Base-by-base conservation (phyloP, 1,284 basidiomycete species). In the Pascua guehoae region DNA sequence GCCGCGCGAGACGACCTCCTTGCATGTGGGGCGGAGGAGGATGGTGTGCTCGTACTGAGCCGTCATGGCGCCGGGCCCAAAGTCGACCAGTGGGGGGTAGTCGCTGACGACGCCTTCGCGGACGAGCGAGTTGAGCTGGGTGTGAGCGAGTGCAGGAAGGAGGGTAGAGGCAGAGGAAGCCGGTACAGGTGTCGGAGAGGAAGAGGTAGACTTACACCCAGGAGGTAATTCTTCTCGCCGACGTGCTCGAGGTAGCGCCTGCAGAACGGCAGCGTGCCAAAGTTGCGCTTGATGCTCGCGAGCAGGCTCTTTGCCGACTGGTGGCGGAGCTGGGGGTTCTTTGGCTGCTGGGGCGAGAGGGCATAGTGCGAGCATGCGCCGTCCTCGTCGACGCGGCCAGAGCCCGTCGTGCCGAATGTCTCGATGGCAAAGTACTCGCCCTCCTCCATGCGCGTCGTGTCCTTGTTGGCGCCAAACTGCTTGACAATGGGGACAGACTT, bases 371-470 rank as follows among this genome's bases (percentile, higher is more conserved):
- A 96, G 70, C 88, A 89, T 45, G 94, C 94, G 18, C 94, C 96
- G 84, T 83, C 83, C 69, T 98, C 95, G 12, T 91, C 82, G n/a
- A 98, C 91, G 47, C 86, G 83, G 4, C 95, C 96, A 44, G 88
- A 83, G n/a, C 96, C 96, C 0, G 95, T 98, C 24, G 89, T 90
- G 18, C 96, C 96, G 77, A 99, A 99, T 0, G 96, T 98, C 78
- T 99, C 96, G 62, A 99, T 97, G 14, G 96, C 96, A 74, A 93
- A 98, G 76, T 97, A 96, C 73, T 99, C 96, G 41, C 93, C 95
- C 78, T 99, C 96, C 74, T 98, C 96, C 96, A 98, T 99, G 79
- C 91, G 96, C 17, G 89, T 91, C 68, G 86, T 84, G 74, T 95
- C 91, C 45, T 63, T 61, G 44, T 68, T 63, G 8, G 63, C 64